phyloP scores from a whole-genome alignment of 176 grass and related monocot species.

The Melocanna baccifera region DNA sequence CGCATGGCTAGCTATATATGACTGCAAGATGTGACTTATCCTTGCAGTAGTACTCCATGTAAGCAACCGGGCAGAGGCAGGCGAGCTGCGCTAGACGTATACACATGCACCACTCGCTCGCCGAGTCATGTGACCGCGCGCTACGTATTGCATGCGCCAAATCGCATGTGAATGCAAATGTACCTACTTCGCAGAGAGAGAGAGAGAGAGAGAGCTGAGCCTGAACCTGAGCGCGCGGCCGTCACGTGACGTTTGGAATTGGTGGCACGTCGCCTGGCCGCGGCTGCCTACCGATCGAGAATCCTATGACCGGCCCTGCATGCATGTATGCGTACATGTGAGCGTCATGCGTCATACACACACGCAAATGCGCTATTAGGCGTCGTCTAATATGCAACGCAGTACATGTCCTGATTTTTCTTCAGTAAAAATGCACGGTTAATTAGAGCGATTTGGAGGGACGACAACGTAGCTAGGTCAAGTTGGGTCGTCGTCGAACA shows the following conservation, averaged over 20 bases:
- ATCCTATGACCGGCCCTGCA: background rate
- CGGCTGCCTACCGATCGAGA: background rate
- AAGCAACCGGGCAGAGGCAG: background rate
- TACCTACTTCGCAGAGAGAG: background rate
- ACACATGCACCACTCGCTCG: background rate
- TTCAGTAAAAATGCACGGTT: background rate
- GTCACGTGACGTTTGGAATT: constrained; percentile 7
- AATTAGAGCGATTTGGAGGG: background rate
- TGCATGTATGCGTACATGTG: background rate
- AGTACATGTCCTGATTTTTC: background rate
- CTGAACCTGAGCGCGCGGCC: background rate
- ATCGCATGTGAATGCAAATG: background rate
- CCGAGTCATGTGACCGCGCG: no score
- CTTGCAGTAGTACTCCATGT: background rate
- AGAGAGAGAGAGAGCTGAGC: no score
- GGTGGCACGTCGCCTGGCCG: background rate
- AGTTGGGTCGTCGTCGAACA: background rate
- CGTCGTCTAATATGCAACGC: background rate
- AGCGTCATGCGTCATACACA: background rate
- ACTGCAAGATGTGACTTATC: background rate
- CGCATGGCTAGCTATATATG: background rate
- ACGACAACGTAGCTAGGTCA: background rate
- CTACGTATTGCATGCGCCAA: background rate
- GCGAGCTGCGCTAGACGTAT: background rate
- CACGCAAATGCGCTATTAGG: background rate